Base-by-base conservation (phyloP, 2,329 filamentous ascomycete species). In the Zymoseptoria tritici region DNA sequence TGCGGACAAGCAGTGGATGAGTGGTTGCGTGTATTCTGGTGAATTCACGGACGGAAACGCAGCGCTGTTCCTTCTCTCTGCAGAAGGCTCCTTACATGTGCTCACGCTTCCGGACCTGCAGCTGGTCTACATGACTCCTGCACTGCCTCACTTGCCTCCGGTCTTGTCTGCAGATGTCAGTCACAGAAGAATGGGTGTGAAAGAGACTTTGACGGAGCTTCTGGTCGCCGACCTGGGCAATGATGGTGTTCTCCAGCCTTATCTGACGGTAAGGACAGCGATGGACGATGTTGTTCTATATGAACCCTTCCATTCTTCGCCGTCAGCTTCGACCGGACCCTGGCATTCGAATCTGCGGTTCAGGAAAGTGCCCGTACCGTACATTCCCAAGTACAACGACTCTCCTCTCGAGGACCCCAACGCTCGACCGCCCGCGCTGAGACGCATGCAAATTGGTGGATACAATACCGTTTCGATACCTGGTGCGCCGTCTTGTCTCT, bases 251-350 rank as follows among this genome's bases (percentile, higher is more conserved):
- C 85, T 83, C 62, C 84, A 83, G 2, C 91, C 93, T 6, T 90
- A 96, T 72, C 79, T 99, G 20, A 86, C 97, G 66, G 78, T 92
- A 26, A 89, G 93, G 55, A 90, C 90, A 54, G 81, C 83, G 9
- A 87, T 85, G 60, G 88, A 96, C 64, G 92, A 97, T 70, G 77
- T 97, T 36, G 88, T 88, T 9, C 82, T 97, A 52, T 99, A 97
- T 72, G 86, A 94, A 71, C 91, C 93, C 1, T 88, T 91, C 66
- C 80, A 83, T 50, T 71, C 77, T 77, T 60, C 61, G 24, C 53
- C 49, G n/a, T 46, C 50, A 1, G n/a, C 57, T 3, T 21, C 24
- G 22, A 9, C 51, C 9, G 58, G 58, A 8, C 29, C 58, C 5
- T 81, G 87, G 65, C 77, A 81, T 1, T 76, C 78, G 22, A 82